Percentiles rank a stretch among this genome's conserved stretches.
Conservation (phyloP, 2,329 filamentous ascomycete genomes). For the Tricladium varicosporioides region DNA sequence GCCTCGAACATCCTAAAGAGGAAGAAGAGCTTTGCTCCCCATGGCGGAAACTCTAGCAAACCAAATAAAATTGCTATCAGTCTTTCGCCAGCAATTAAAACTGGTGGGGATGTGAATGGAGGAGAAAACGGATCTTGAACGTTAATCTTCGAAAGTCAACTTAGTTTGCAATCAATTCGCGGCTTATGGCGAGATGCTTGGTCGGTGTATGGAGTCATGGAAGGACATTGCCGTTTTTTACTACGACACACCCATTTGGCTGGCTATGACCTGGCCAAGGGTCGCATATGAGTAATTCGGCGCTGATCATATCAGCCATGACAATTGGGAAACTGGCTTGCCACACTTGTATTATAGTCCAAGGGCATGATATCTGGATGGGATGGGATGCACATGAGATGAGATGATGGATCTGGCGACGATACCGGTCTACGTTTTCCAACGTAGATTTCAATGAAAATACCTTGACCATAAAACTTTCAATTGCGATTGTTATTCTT, state of each 20-base stretch:
- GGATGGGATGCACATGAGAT: constrained; percentile 5
- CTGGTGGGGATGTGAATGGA: constrained; percentile 27
- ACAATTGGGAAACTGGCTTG: constrained; percentile 18
- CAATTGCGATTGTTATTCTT: not conserved
- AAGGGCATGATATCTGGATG: constrained; percentile 9
- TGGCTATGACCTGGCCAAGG: constrained; percentile 14
- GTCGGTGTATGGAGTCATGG: constrained; percentile 29
- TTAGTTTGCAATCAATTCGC: constrained; percentile 8
- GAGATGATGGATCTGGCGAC: constrained; percentile 15
- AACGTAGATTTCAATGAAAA: constrained; percentile 15
- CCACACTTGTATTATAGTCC: constrained; percentile 28
- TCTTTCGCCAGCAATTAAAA: constrained; percentile 44
- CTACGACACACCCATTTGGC: constrained; percentile 22
- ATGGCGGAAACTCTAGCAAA: constrained; percentile 38
- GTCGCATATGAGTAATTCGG: constrained; percentile 13
- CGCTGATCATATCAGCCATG: constrained; percentile 13
- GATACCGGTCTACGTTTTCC: constrained; percentile 21
- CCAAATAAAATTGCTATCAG: constrained; percentile 59
- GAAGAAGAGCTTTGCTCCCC: constrained; percentile 46
- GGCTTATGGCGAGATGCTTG: constrained; percentile 15
- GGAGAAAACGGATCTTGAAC: constrained; percentile 27
- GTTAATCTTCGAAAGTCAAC: constrained; percentile 2
- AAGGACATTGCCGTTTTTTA: constrained; percentile 22
- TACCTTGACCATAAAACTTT: constrained; percentile 4
- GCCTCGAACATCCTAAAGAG: constrained; percentile 35